Percentiles rank a stretch among this genome's conserved stretches.
Evolutionary conservation across 225 moss, liverwort and hornwort genomes (phyloP).

Genomic region (Anthoceros angustus): DNA sequence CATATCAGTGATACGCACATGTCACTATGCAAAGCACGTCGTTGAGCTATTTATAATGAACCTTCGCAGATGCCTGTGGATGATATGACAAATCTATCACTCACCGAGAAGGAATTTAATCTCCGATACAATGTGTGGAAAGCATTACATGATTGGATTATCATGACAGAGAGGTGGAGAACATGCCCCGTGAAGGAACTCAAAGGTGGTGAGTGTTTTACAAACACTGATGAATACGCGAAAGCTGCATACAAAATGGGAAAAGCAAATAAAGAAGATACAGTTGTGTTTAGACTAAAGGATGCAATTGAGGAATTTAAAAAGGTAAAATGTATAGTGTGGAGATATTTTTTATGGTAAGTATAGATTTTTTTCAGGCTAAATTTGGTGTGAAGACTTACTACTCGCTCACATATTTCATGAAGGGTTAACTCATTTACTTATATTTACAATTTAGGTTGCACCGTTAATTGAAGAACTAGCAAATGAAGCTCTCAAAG

Average conservation of each 20-base stretch:
- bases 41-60: no score
- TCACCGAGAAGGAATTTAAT: conserved; percentile 69
- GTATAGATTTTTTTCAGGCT: no score
- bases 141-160: conserved; percentile 58
- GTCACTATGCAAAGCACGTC: not conserved
- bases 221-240: conserved; percentile 49
- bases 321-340: conserved; percentile 8
- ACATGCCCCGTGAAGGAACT: conserved; percentile 33
- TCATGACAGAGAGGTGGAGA: conserved; percentile 49
- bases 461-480: conserved; percentile 70
- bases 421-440: no score
- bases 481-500: conserved; percentile 70
- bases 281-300: conserved; percentile 59
- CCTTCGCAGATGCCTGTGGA: conserved; percentile 75
- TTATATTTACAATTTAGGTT: no score
- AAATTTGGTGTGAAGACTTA: not conserved
- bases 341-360: no score
- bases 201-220: conserved; percentile 27
- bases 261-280: conserved; percentile 78
- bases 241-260: conserved; percentile 83
- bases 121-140: conserved; percentile 75
- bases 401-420: not conserved
- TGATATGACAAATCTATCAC: conserved; percentile 60
- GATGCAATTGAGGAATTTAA: conserved; percentile 68
- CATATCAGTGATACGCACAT: not conserved